phyloP scores from a whole-genome alignment of 1,284 basidiomycete species.

The Marasmius fiardii region DNA sequence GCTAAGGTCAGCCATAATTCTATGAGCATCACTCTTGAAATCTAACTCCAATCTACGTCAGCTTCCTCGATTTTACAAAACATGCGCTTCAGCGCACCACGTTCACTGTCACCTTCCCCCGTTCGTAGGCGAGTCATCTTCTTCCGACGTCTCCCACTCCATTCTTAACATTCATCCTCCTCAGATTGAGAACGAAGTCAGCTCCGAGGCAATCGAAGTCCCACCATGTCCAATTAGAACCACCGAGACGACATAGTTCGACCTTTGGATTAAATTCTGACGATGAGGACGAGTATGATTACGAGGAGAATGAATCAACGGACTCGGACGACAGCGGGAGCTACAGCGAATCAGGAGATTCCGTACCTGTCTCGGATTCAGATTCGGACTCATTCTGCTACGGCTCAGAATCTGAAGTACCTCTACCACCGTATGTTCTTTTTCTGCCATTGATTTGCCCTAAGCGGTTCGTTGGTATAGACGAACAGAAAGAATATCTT shows the following conservation, averaged over 20 bases:
- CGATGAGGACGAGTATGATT: constrained; percentile 36
- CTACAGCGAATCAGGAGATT: background rate
- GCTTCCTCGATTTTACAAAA: background rate
- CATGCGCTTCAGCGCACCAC: constrained; percentile 63
- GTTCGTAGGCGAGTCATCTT: constrained; percentile 38
- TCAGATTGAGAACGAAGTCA: constrained; percentile 2
- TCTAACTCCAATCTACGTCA: background rate
- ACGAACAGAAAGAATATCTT: constrained; percentile 22
- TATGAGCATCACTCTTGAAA: background rate
- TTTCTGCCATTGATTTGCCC: background rate
- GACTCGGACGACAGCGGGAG: constrained; percentile 16
- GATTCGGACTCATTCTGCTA: constrained; percentile 35
- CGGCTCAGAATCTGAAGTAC: constrained; percentile 39
- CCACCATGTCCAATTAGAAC: background rate
- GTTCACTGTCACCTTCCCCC: constrained; percentile 61
- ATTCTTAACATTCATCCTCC: constrained; percentile 7
- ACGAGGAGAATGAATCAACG: constrained; percentile 41
- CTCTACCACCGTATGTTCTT: constrained; percentile 21
- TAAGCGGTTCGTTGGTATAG: background rate
- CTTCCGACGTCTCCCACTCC: constrained; percentile 7
- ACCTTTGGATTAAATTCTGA: constrained; percentile 56
- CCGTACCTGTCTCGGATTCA: constrained; percentile 22
- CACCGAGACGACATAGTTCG: constrained; percentile 32
- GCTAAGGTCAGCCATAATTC: background rate
- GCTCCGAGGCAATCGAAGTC: constrained; percentile 11